Evolutionary conservation across 805 yeast genomes (phyloP).

Genomic region (Candida koratica): DNA sequence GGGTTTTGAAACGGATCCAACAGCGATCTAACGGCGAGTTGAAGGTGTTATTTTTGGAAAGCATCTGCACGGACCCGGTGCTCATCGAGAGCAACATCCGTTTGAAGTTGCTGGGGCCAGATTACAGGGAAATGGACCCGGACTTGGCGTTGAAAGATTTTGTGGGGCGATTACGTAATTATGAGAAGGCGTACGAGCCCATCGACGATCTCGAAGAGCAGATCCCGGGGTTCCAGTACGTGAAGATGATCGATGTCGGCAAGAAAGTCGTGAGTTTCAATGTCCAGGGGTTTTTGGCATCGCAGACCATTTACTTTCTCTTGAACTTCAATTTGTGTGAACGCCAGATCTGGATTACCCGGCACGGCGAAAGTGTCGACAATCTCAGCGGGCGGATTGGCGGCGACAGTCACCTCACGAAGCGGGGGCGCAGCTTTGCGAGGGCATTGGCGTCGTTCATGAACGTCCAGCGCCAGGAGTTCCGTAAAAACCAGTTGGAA

Average conservation of each 20-base stretch:
- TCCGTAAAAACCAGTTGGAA: slow-evolving; percentile 58
- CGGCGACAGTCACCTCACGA: slow-evolving; percentile 81
- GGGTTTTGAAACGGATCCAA: slow-evolving; percentile 54
- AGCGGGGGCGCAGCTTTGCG: slow-evolving; percentile 73
- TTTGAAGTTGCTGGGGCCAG: slow-evolving; percentile 89
- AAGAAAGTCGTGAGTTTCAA: slow-evolving; percentile 89
- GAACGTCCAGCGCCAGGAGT: slow-evolving; percentile 62
- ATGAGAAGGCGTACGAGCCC: slow-evolving; percentile 86
- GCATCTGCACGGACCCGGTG: slow-evolving; percentile 75
- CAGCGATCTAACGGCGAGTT: slow-evolving; percentile 56
- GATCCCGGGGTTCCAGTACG: slow-evolving; percentile 69
- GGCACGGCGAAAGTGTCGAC: slow-evolving; percentile 91
- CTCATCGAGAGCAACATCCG: slow-evolving; percentile 81
- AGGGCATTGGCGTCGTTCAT: slow-evolving; percentile 72
- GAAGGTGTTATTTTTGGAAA: slow-evolving; percentile 80
- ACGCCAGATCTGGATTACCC: slow-evolving; percentile 89
- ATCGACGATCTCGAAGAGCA: slow-evolving; percentile 78
- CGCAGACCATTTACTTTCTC: slow-evolving; percentile 87
- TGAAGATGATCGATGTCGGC: slow-evolving; percentile 95
- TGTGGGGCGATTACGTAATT: slow-evolving; percentile 72
- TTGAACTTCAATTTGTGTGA: slow-evolving; percentile 84
- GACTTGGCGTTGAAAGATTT: slow-evolving; percentile 77
- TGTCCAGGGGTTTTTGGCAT: slow-evolving; percentile 80
- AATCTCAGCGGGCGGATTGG: slow-evolving; percentile 85
- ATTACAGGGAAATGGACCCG: slow-evolving; percentile 82